These are phyloP conservation scores for Amesomyces nigricolor DNA, from an alignment of 2,329 filamentous ascomycete species.

Conservation along the genomic window DNA sequence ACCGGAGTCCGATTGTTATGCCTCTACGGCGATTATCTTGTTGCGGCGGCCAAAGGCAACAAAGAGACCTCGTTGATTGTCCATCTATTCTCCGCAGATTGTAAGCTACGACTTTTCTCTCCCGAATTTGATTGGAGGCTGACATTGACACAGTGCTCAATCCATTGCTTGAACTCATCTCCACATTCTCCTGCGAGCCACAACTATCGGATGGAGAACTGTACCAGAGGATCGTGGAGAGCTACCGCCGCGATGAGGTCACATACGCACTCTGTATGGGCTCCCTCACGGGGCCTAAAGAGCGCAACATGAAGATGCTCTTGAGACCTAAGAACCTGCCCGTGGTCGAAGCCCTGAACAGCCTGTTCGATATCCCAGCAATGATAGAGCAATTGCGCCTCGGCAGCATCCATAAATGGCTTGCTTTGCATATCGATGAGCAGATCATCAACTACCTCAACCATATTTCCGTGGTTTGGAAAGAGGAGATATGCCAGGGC, in stretches of 20 bases:
- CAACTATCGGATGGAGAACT: conserved; percentile 9
- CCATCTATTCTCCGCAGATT: conserved; percentile 10
- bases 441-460: conserved; percentile 8
- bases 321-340: too few species aligned
- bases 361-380: too few species aligned
- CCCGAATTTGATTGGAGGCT: conserved; percentile 2
- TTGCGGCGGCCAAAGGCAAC: conserved; percentile 7
- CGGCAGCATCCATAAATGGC: conserved; percentile 7
- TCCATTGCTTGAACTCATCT: conserved; percentile 9
- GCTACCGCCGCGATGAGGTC: conserved; percentile 6
- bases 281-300: too few species aligned
- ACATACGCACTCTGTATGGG: too few species aligned
- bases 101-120: conserved; percentile 5
- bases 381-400: too few species aligned
- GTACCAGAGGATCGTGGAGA: conserved; percentile 8
- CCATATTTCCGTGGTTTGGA: conserved; percentile 7
- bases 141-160: conserved; percentile 6
- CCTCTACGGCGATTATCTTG: conserved; percentile 12
- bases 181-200: conserved; percentile 6
- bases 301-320: too few species aligned
- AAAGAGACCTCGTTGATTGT: conserved; percentile 9
- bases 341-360: too few species aligned
- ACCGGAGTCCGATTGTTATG: conserved; percentile 7
- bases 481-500: conserved; percentile 2
- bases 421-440: conserved; percentile 8